Conservation (phyloP, 2,329 filamentous ascomycete genomes). For the Teratosphaeria viscida region DNA sequence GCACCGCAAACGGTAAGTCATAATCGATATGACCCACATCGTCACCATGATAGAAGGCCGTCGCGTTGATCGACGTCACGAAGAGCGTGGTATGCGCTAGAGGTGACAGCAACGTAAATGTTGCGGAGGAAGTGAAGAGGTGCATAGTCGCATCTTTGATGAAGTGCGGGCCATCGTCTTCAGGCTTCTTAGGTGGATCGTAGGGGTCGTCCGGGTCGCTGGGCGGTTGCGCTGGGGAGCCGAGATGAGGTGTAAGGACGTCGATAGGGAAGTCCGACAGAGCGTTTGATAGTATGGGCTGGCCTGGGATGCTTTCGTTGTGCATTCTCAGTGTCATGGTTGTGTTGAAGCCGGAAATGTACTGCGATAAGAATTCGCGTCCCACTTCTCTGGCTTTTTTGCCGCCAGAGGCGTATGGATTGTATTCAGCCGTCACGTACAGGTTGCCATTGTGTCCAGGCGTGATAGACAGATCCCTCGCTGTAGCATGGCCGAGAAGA, state of each 20-base stretch:
- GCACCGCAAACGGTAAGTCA: conserved; percentile 61
- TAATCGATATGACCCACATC: conserved; percentile 69
- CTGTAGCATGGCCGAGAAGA: conserved; percentile 63
- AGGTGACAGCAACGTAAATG: conserved; percentile 74
- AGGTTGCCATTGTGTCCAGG: conserved; percentile 65
- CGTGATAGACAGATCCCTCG: conserved; percentile 51
- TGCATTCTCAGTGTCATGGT: conserved; percentile 66
- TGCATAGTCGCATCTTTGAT: conserved; percentile 80
- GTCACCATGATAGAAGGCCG: conserved; percentile 68
- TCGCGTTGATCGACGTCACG: conserved; percentile 72
- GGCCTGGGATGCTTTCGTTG: conserved; percentile 58
- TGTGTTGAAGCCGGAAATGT: conserved; percentile 79
- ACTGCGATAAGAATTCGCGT: conserved; percentile 67
- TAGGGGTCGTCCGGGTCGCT: conserved; percentile 24
- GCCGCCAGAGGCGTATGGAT: conserved; percentile 55
- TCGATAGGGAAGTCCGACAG: conserved; percentile 63
- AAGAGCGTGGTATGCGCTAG: conserved; percentile 61
- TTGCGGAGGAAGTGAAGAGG: conserved; percentile 73
- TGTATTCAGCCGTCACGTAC: conserved; percentile 60
- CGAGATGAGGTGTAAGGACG: conserved; percentile 59
- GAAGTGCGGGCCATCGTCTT: conserved; percentile 51
- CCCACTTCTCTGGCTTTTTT: conserved; percentile 51
- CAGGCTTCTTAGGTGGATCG: conserved; percentile 34
- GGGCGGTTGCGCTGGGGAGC: conserved; percentile 27
- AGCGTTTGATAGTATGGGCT: conserved; percentile 61